Conservation (phyloP, 257 asterid genomes). For the Hygrophila difformis region DNA sequence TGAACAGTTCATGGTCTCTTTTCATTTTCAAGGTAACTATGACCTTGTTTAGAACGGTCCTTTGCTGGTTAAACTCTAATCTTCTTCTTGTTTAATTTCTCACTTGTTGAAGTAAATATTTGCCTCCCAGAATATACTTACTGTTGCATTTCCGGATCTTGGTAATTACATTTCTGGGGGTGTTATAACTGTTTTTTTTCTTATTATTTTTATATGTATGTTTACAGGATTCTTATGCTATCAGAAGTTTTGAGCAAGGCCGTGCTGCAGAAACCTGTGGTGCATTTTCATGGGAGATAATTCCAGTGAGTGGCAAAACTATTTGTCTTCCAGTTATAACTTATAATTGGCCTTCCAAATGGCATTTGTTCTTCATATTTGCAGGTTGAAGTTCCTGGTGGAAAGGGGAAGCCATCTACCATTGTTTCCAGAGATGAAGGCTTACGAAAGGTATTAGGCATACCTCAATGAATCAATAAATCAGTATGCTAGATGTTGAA, state of each 20-base stretch:
- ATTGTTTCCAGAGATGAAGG: constrained; percentile 75
- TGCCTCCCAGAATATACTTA: too few relatives aligned
- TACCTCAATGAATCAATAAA: not conserved
- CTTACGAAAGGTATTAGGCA: constrained; percentile 43
- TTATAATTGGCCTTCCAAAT: constrained; percentile 5
- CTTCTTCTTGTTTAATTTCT: too few relatives aligned
- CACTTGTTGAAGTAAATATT: too few relatives aligned
- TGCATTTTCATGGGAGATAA: constrained; percentile 89
- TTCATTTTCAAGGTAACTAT: too few relatives aligned
- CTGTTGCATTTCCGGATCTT: too few relatives aligned
- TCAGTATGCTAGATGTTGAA: too few relatives aligned
- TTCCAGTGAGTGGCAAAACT: constrained; percentile 44
- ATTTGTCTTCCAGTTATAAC: too few relatives aligned
- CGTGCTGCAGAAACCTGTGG: constrained; percentile 66
- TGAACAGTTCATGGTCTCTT: too few relatives aligned
- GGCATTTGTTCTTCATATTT: constrained; percentile 10
- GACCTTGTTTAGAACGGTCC: too few relatives aligned
- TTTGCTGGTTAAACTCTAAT: too few relatives aligned
- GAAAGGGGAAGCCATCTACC: constrained; percentile 57
- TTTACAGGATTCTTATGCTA: constrained; percentile 74
- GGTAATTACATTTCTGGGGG: too few relatives aligned
- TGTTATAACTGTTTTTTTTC: too few relatives aligned
- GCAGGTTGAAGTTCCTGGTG: constrained; percentile 74
- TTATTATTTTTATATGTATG: constrained; percentile 5
- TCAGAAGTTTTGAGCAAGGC: constrained; percentile 89